Conservation (phyloP, 352 stramenopile genomes). For the Phytophthora pinifolia region DNA sequence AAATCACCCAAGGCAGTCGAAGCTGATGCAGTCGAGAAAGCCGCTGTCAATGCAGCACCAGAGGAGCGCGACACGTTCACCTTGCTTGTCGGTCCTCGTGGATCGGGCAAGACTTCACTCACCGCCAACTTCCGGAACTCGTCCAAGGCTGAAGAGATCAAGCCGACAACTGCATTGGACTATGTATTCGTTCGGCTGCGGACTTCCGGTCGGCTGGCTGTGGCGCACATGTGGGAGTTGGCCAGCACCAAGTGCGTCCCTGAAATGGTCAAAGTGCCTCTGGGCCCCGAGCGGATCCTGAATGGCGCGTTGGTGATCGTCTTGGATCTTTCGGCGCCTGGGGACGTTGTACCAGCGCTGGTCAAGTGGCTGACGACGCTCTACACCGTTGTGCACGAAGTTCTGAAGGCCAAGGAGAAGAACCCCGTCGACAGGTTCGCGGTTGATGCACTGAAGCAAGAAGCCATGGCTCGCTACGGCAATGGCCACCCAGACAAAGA, state of each 20-base stretch:
- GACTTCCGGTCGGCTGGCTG: slow-evolving; percentile 37
- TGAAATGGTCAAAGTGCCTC: slow-evolving; percentile 85
- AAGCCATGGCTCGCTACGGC: slow-evolving; percentile 58
- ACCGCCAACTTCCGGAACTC: slow-evolving; percentile 67
- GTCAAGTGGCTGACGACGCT: slow-evolving; percentile 77
- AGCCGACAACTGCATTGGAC: slow-evolving; percentile 91
- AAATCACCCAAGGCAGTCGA: slow-evolving; percentile 28
- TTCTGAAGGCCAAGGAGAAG: slow-evolving; percentile 66
- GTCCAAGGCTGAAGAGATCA: slow-evolving; percentile 80
- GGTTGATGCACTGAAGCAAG: slow-evolving; percentile 49
- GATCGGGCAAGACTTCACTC: slow-evolving; percentile 84
- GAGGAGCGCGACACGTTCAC: slow-evolving; percentile 78
- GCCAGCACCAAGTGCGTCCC: slow-evolving; percentile 73
- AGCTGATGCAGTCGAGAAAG: slow-evolving; percentile 23
- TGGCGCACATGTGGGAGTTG: slow-evolving; percentile 94
- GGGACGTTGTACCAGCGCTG: slow-evolving; percentile 76
- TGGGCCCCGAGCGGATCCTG: slow-evolving; percentile 76
- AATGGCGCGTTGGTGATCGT: slow-evolving; percentile 78
- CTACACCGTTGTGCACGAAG: slow-evolving; percentile 52
- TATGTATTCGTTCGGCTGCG: slow-evolving; percentile 89
- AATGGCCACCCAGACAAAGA: slow-evolving; percentile 69
- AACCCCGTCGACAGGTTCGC: slow-evolving; percentile 61
- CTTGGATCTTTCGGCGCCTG: slow-evolving; percentile 80
- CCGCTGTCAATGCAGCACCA: slow-evolving; percentile 6
- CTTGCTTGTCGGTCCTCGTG: slow-evolving; percentile 63